phyloP scores from a whole-genome alignment of 331 rosid species.

The Pyracantha coccinea region DNA sequence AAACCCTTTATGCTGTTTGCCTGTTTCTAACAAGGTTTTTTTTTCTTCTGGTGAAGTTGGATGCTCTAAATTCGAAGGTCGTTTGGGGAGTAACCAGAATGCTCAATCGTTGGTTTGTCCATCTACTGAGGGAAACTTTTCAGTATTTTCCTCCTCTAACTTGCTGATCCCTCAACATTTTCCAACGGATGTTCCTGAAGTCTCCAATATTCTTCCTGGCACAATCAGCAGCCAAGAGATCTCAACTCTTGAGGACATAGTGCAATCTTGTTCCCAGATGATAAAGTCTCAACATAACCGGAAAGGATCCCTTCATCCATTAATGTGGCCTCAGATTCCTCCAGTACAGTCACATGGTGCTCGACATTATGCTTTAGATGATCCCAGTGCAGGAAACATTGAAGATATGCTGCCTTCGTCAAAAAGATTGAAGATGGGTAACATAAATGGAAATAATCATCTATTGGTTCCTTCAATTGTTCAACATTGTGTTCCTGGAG shows the following conservation, averaged over 20 bases:
- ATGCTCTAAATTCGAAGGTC: neutral
- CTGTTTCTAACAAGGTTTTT: neutral
- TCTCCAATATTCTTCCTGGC: too few species aligned
- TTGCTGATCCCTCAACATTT: conserved; percentile 1
- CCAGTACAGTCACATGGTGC: neutral
- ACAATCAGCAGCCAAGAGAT: neutral
- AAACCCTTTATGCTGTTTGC: neutral
- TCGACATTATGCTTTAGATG: neutral
- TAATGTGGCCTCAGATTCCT: neutral
- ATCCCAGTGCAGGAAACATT: neutral
- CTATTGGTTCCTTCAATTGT: neutral
- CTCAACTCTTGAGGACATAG: neutral
- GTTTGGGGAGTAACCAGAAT: conserved; percentile 5
- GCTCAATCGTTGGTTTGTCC: conserved; percentile 13
- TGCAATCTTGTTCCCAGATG: neutral
- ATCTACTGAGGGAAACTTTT: neutral
- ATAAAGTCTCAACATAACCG: neutral
- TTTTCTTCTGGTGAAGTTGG: conserved; percentile 15
- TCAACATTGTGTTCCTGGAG: conserved; percentile 9
- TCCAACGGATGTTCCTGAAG: conserved; percentile 2
- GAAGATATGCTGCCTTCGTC: conserved; percentile 2
- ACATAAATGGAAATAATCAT: neutral
- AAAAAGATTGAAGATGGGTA: conserved; percentile 26
- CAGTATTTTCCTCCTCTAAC: conserved; percentile 8
- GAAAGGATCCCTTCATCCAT: neutral